Percentiles rank a stretch among this genome's conserved stretches.
These are phyloP conservation scores for Malus orientalis DNA, from an alignment of 306 rosid species.

Conservation along the genomic window DNA sequence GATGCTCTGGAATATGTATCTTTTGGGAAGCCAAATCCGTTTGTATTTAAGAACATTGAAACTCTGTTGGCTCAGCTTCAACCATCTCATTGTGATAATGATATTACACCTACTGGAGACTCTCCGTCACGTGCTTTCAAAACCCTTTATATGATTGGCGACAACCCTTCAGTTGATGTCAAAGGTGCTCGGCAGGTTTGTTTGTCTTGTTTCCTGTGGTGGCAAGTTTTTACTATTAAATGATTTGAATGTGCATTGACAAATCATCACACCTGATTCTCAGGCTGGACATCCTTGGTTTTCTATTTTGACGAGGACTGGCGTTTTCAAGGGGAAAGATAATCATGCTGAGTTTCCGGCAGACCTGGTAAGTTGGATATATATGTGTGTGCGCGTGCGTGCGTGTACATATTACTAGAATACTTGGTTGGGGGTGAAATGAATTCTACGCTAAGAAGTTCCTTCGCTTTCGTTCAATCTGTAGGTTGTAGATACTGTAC, in stretches of 20 bases:
- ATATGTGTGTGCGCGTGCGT: no score
- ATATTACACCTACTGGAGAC: neutral
- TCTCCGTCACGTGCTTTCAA: constrained; percentile 1
- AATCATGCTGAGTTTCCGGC: constrained; percentile 32
- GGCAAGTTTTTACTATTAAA: neutral
- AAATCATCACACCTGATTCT: neutral
- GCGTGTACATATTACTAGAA: no score
- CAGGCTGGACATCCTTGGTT: constrained; percentile 27
- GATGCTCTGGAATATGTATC: constrained; percentile 4
- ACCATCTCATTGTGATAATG: neutral
- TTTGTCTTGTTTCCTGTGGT: neutral
- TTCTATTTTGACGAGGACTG: constrained; percentile 24
- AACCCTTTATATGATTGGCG: constrained; percentile 25
- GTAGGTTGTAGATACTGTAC: constrained; percentile 33
- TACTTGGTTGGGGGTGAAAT: no score
- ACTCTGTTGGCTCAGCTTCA: constrained; percentile 7
- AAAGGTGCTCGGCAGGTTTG: constrained; percentile 25
- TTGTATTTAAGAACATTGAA: constrained; percentile 17
- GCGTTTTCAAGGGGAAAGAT: constrained; percentile 18
- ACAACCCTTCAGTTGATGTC: constrained; percentile 22
- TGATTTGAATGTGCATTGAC: neutral
- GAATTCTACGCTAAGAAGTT: no score
- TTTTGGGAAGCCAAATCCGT: constrained; percentile 21
- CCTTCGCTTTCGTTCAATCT: neutral
- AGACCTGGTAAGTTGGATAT: constrained; percentile 15